phyloP scores from a whole-genome alignment of 495 filamentous ascomycete genomes.

The Penicillium pancosmium region DNA sequence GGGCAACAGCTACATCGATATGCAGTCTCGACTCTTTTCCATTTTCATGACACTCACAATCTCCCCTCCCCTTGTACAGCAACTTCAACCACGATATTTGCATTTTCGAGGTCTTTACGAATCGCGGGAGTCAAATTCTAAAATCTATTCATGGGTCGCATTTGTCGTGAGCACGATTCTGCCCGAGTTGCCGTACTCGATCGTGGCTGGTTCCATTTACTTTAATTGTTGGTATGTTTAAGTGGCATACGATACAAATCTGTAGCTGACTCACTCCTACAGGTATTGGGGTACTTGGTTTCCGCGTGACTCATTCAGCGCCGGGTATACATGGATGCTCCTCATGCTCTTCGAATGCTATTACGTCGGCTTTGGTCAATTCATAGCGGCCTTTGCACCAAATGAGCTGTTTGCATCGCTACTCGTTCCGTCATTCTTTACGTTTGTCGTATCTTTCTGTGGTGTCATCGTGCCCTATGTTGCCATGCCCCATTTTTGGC shows the following conservation, averaged over 20 bases:
- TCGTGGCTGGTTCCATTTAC: conserved; percentile 54
- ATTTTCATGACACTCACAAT: conserved; percentile 75
- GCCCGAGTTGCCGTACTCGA: conserved; percentile 55
- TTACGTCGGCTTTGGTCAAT: conserved; percentile 74
- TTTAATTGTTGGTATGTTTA: conserved; percentile 59
- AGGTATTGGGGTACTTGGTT: conserved; percentile 57
- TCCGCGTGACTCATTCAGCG: conserved; percentile 53
- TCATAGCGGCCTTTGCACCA: conserved; percentile 72
- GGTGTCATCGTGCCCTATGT: conserved; percentile 62
- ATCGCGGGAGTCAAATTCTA: conserved; percentile 52
- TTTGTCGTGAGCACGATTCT: conserved; percentile 52
- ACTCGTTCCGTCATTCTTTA: conserved; percentile 67
- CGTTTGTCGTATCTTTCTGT: conserved; percentile 64
- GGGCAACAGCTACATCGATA: conserved; percentile 58
- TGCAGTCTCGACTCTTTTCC: conserved; percentile 68
- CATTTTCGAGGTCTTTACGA: conserved; percentile 51
- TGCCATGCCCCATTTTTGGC: conserved; percentile 61
- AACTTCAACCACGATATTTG: conserved; percentile 53
- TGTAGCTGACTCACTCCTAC: not conserved
- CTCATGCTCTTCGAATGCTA: conserved; percentile 72
- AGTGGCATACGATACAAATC: not conserved
- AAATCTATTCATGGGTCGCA: conserved; percentile 57
- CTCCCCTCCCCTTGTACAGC: conserved; percentile 62
- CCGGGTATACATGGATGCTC: conserved; percentile 59
- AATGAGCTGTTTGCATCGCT: conserved; percentile 73